Base-by-base conservation (phyloP, 2,329 filamentous ascomycete genomes). In the Thermoascus crustaceus region DNA sequence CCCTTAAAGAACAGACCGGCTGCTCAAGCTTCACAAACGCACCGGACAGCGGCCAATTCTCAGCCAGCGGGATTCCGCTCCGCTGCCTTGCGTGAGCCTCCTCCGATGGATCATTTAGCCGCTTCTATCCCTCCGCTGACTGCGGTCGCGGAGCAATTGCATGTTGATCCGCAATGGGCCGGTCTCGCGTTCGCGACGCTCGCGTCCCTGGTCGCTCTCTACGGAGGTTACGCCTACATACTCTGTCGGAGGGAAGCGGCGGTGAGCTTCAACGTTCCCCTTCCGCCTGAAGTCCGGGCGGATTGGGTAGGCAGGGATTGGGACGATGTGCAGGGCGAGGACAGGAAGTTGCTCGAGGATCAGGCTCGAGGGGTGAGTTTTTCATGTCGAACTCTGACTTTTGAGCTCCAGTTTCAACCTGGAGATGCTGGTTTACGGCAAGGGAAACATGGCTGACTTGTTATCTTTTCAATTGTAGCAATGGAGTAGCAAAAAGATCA, bases 401-500 rank as follows among this genome's bases (percentile, higher is more conserved):
- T n/a, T n/a, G n/a, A n/a, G n/a, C n/a, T n/a, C 5, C 5, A 7
- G 16, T 11, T 22, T 14, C 7, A 6, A 22, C 4, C 24, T 5
- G 16, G 19, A 34, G 13, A n/a, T n/a, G 7, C 23, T 19, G 32
- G 30, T n/a, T 24, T 9, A 6, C n/a, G 16, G 7, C 30, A 9
- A 10, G 16, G 11, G 24, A 23, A 4, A 18, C 8, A 5, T 9
- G 5, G 37, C 48, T 54, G 40, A 54, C 30, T 11, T n/a, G 8
- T 14, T 32, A n/a, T 33, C 26, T 7, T 7, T 19, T 18, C 14
- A 7, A 7, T 20, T 32, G 14, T 44, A 64, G 58, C 53, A 54
- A 57, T 65, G 58, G 54, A 58, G 53, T 29, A 45, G 58, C 11
- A 46, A 58, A 13, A 47, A 63, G 33, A 60, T 66, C 22, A 57